phyloP scores from a whole-genome alignment of 441 rosid species.

The Euphorbia schlechtendalii region DNA sequence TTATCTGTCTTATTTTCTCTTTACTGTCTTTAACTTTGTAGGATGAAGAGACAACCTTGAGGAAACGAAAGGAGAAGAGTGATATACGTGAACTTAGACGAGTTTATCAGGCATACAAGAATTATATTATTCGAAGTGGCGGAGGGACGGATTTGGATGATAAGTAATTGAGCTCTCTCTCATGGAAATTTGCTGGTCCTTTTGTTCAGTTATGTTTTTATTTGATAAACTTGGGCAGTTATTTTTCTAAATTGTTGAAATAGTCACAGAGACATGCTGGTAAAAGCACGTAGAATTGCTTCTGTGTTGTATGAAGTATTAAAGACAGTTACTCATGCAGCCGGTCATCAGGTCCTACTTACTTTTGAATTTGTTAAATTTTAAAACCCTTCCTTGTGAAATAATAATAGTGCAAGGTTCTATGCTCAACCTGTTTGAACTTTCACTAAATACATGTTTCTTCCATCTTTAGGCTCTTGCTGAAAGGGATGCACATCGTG shows the following conservation, averaged over 20 bases:
- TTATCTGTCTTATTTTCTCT: conserved; percentile 1
- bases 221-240: conserved; percentile 1
- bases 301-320: conserved; percentile 48
- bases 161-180: conserved; percentile 32
- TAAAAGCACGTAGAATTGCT: conserved; percentile 32
- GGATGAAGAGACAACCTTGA: conserved; percentile 60
- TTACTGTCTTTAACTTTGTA: conserved; percentile 22
- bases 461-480: conserved; percentile 53
- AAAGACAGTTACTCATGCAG: conserved; percentile 47
- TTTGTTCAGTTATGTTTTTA: conserved; percentile 10
- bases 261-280: conserved; percentile 38
- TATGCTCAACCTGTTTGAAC: not conserved
- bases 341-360: conserved; percentile 59
- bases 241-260: conserved; percentile 13
- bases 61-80: conserved; percentile 45
- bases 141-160: conserved; percentile 44
- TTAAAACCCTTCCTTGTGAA: not conserved
- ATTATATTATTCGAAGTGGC: conserved; percentile 44
- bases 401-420: conserved; percentile 1
- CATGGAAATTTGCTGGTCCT: conserved; percentile 3
- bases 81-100: conserved; percentile 73
- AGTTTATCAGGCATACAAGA: conserved; percentile 60
- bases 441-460: conserved; percentile 11
- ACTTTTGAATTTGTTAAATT: not conserved
- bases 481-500: conserved; percentile 44